A percentile compares a stretch with the other conserved stretches of the same genome.
Conservation (phyloP, 2,329 filamentous ascomycete species). For the Metarhizium anisopliae region DNA sequence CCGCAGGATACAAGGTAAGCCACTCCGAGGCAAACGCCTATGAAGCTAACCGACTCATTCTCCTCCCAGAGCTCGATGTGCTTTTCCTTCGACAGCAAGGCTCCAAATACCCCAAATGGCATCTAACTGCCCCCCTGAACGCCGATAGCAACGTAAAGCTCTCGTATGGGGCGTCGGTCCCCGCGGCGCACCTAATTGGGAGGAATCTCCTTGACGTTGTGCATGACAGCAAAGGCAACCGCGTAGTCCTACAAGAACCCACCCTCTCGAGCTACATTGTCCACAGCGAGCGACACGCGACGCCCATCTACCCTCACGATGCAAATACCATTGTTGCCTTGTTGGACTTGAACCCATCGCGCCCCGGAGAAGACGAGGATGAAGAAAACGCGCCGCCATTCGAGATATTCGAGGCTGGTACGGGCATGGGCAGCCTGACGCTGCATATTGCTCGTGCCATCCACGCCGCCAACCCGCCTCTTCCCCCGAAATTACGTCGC, state of each 20-base stretch:
- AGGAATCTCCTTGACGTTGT: slow-evolving; percentile 50
- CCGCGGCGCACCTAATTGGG: slow-evolving; percentile 54
- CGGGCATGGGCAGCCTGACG: slow-evolving; percentile 74
- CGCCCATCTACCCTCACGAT: slow-evolving; percentile 66
- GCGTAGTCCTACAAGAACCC: slow-evolving; percentile 52
- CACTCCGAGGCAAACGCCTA: too few relatives aligned
- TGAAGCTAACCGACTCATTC: background rate
- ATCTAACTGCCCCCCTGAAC: slow-evolving; percentile 27
- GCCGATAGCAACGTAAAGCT: slow-evolving; percentile 23
- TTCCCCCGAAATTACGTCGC: slow-evolving; percentile 32
- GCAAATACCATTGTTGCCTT: slow-evolving; percentile 67
- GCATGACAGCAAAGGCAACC: slow-evolving; percentile 36
- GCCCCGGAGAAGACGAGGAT: slow-evolving; percentile 20
- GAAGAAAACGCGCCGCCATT: slow-evolving; percentile 36
- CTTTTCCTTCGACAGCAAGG: slow-evolving; percentile 31
- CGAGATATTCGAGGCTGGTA: slow-evolving; percentile 77
- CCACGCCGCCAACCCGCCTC: slow-evolving; percentile 57
- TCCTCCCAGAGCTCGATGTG: slow-evolving; percentile 27
- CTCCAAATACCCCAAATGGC: slow-evolving; percentile 25
- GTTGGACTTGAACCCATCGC: slow-evolving; percentile 60
- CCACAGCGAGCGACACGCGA: slow-evolving; percentile 60
- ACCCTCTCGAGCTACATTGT: slow-evolving; percentile 67
- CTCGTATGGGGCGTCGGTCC: slow-evolving; percentile 36
- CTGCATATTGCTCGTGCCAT: slow-evolving; percentile 67
- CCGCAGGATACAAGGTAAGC: slow-evolving; percentile 18